Evolutionary conservation across 495 filamentous ascomycete genomes (phyloP), one percentile per base, ranked within the genome.

Genomic region (Lindgomyces ingoldianus): DNA sequence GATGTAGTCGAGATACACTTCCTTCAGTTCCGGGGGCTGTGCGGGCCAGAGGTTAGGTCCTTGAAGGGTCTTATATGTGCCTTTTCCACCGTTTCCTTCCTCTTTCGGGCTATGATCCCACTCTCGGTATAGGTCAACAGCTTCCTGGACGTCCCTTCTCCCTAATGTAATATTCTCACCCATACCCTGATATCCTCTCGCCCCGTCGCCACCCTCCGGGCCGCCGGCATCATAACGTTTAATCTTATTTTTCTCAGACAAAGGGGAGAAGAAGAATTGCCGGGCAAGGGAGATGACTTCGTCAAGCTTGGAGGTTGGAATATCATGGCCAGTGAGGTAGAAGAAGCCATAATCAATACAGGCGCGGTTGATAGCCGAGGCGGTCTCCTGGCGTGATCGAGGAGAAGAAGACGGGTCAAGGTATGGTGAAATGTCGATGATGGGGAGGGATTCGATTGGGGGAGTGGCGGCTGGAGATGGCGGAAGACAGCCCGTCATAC

Each of bases 321-420:
- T 73, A 19, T 70, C 68, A 56, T 76, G 74, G 14, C 72, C 70
- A 10, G 48, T 75, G 14, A 76, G 62, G 60, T 75, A 76, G 68
- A 76, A 74, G 63, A 76, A 76, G 47, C 74, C 74, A 18, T 50
- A 61, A 30, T 72, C 50, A 6, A 14, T 58, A 59, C 74, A 74
- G 0, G 74, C 74, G 14, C 29, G 4, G 46, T 62, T 59, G n/a
- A 75, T 68, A 30, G 58, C 22, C 6, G 25, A 25, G 14, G 65
- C 63, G 21, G 55, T 57, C 11, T 39, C 19, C 41, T 62, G 33
- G 21, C 54, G 46, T 48, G 65, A 44, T 18, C 44, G 10, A 3
- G 55, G 41, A 11, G 64, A 45, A 12, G 56, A 39, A n/a, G 25
- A n/a, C n/a, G 62, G 62, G 36, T 51, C 30, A n/a, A 71, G 53